Conservation (phyloP, 306 rosid species). For the Sindora glabra region DNA sequence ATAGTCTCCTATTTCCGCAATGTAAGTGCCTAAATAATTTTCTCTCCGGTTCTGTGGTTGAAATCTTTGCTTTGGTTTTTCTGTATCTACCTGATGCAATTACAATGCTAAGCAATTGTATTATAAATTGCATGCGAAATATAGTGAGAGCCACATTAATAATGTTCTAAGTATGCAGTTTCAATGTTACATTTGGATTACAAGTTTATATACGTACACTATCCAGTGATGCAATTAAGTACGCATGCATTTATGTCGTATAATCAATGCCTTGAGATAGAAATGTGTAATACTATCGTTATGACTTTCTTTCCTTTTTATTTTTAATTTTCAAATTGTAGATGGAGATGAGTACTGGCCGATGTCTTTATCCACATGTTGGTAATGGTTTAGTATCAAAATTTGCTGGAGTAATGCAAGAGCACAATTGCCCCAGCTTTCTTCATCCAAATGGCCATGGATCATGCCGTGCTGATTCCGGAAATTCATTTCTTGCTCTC, state of each 20-base stretch:
- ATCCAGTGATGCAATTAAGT: too few relatives aligned
- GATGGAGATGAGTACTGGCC: conserved; percentile 13
- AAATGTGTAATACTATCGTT: too few relatives aligned
- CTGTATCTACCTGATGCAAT: neutral
- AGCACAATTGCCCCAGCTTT: neutral
- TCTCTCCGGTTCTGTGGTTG: neutral
- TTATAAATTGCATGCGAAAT: neutral
- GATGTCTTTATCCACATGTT: conserved; percentile 1
- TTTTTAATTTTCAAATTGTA: neutral
- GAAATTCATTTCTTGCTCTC: conserved; percentile 14
- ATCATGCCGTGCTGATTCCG: conserved; percentile 1
- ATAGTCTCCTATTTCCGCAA: neutral
- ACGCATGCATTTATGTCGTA: too few relatives aligned
- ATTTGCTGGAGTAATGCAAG: conserved; percentile 14
- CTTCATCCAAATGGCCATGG: conserved; percentile 1
- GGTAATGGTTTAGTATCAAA: conserved; percentile 15
- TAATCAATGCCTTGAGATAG: too few relatives aligned
- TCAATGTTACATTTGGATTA: too few relatives aligned
- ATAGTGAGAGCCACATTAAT: too few relatives aligned
- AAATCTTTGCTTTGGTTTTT: too few relatives aligned
- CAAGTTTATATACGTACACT: too few relatives aligned
- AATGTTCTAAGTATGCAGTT: too few relatives aligned
- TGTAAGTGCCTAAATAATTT: neutral
- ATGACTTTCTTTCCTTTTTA: neutral
- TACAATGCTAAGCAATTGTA: neutral